A percentile compares a stretch with the other conserved stretches of the same genome.
These are phyloP conservation scores for Thinopyrum obtusiflorum DNA, from an alignment of 202 grass and related monocot genomes.

Conservation along the genomic window DNA sequence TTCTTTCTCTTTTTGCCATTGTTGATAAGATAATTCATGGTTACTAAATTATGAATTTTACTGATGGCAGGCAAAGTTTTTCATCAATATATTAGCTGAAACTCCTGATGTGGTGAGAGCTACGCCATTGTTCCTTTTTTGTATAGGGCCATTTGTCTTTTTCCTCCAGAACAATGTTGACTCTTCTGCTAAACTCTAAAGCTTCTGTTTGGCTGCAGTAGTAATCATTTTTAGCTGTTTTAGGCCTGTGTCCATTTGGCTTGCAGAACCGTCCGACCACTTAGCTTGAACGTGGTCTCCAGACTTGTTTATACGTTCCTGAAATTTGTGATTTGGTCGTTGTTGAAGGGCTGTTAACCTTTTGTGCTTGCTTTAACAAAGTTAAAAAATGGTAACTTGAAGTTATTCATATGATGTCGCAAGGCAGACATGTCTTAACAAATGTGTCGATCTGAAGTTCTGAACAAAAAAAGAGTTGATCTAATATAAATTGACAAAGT, in stretches of 20 bases:
- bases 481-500: conserved; percentile 10
- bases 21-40: conserved; percentile 10
- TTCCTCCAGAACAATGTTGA: not conserved
- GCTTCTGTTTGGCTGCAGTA: conserved; percentile 10
- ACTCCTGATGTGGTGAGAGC: conserved; percentile 83
- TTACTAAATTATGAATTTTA: conserved; percentile 25
- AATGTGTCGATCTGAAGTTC: not conserved
- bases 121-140: conserved; percentile 26
- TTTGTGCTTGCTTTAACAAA: conserved; percentile 17
- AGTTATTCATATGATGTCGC: not conserved
- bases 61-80: conserved; percentile 83
- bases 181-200: not conserved
- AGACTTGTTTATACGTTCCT: not conserved
- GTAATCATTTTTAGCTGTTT: conserved; percentile 35
- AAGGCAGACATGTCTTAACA: not conserved
- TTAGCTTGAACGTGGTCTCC: conserved; percentile 6
- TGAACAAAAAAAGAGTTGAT: not conserved
- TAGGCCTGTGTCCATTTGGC: not conserved
- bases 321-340: not conserved
- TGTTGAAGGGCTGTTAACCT: not conserved
- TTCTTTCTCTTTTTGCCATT: conserved; percentile 11
- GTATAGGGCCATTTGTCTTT: conserved; percentile 7
- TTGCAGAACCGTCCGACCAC: not conserved
- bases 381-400: not conserved
- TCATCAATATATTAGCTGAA: conserved; percentile 99